phyloP scores from a whole-genome alignment of 2,329 filamentous ascomycete genomes.

The Calonectria multiphialidica region DNA sequence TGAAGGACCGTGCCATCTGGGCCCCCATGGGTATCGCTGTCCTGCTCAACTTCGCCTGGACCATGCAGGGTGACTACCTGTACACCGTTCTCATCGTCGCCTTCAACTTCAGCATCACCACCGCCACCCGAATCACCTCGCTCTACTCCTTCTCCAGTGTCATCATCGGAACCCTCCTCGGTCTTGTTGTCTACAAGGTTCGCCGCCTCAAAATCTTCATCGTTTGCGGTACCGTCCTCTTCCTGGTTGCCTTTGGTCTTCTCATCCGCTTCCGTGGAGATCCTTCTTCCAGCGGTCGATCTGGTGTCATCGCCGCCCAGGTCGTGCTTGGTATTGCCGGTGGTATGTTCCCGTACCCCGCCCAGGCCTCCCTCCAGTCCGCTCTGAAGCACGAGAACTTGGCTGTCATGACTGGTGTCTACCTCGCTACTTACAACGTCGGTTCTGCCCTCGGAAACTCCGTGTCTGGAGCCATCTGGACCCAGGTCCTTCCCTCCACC shows the following conservation, averaged over 20 bases:
- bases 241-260: conserved; percentile 74
- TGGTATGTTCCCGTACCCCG: conserved; percentile 69
- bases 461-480: conserved; percentile 73
- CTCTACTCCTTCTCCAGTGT: conserved; percentile 71
- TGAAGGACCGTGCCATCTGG: conserved; percentile 76
- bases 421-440: conserved; percentile 72
- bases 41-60: conserved; percentile 70
- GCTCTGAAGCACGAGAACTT: conserved; percentile 63
- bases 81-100: conserved; percentile 72
- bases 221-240: conserved; percentile 68
- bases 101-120: conserved; percentile 68
- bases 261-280: conserved; percentile 74
- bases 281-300: conserved; percentile 53
- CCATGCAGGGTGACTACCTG: conserved; percentile 73
- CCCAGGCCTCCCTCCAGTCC: conserved; percentile 59
- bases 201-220: conserved; percentile 75
- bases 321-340: conserved; percentile 73
- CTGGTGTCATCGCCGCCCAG: conserved; percentile 72
- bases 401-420: conserved; percentile 73
- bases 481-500: conserved; percentile 63
- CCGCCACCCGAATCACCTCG: conserved; percentile 69
- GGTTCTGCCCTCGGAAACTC: conserved; percentile 71
- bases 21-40: conserved; percentile 70
- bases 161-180: conserved; percentile 67
- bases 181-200: conserved; percentile 67